These are phyloP conservation scores for Hirsutella minnesotensis DNA, from an alignment of 2,329 filamentous ascomycete genomes.

Conservation along the genomic window DNA sequence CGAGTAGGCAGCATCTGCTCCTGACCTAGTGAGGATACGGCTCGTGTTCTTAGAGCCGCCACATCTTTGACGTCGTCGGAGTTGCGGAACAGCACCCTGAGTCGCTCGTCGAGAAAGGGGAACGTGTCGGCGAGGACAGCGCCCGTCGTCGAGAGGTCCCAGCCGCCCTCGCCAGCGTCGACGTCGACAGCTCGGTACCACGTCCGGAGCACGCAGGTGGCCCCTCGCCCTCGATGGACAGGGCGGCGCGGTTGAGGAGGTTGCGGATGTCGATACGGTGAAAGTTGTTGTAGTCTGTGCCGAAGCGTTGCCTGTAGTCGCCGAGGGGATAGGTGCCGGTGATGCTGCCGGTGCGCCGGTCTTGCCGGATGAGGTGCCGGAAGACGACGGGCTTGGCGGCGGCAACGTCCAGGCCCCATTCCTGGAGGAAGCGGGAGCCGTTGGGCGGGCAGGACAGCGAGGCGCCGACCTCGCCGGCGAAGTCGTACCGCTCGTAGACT, in stretches of 20 bases:
- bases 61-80: slow-evolving; percentile 49
- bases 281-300: slow-evolving; percentile 52
- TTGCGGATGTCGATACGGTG: slow-evolving; percentile 51
- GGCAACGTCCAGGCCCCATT: slow-evolving; percentile 48
- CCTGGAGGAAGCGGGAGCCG: slow-evolving; percentile 49
- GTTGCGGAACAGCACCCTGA: slow-evolving; percentile 40
- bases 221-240: slow-evolving; percentile 12
- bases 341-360: slow-evolving; percentile 51
- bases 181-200: slow-evolving; percentile 24
- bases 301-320: slow-evolving; percentile 51
- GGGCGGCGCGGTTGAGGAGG: slow-evolving; percentile 46
- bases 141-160: slow-evolving; percentile 36
- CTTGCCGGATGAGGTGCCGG: slow-evolving; percentile 47
- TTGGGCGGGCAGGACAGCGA: slow-evolving; percentile 53
- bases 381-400: slow-evolving; percentile 49
- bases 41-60: slow-evolving; percentile 34
- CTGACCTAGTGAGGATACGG: slow-evolving; percentile 42
- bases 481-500: slow-evolving; percentile 51
- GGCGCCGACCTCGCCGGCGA: slow-evolving; percentile 51
- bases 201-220: not conserved
- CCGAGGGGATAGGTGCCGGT: slow-evolving; percentile 44
- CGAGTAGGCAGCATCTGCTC: slow-evolving; percentile 38
- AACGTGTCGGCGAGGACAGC: slow-evolving; percentile 46
- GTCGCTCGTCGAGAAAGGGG: slow-evolving; percentile 41
- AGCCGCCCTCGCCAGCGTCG: slow-evolving; percentile 40